Conservation (phyloP, 2,329 filamentous ascomycete species). For the Penicillium janthinellum region DNA sequence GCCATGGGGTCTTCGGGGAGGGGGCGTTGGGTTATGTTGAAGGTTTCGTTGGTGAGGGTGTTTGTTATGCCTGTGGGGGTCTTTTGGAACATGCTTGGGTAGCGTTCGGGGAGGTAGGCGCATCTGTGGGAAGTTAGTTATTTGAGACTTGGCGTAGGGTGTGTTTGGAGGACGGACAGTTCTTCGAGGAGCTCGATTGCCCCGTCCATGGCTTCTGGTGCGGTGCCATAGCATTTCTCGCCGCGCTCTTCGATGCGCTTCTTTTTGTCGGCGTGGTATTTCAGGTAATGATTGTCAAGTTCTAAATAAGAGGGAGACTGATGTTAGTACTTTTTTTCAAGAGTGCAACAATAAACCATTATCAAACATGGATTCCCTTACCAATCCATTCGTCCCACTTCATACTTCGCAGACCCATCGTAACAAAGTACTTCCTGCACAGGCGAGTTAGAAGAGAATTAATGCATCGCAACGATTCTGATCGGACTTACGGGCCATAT, state of each 20-base stretch:
- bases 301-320: slow-evolving; percentile 48
- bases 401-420: slow-evolving; percentile 73
- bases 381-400: slow-evolving; percentile 73
- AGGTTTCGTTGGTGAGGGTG: slow-evolving; percentile 68
- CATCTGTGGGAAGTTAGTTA: slow-evolving; percentile 30
- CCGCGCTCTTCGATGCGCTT: slow-evolving; percentile 68
- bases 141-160: background rate
- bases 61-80: slow-evolving; percentile 70
- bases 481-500: slow-evolving; percentile 61
- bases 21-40: slow-evolving; percentile 66
- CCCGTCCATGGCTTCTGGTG: slow-evolving; percentile 69
- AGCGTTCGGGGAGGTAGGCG: slow-evolving; percentile 71
- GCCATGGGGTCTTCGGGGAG: slow-evolving; percentile 77
- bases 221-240: slow-evolving; percentile 67
- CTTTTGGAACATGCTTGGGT: slow-evolving; percentile 68
- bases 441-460: background rate
- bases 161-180: slow-evolving; percentile 45
- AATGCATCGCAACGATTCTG: background rate
- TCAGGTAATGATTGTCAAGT: slow-evolving; percentile 75
- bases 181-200: slow-evolving; percentile 78
- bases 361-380: slow-evolving; percentile 16
- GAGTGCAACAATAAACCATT: no score
- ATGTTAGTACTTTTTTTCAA: background rate
- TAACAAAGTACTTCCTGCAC: slow-evolving; percentile 66
- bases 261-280: slow-evolving; percentile 72